Evolutionary conservation across 352 stramenopile genomes (phyloP), one percentile per base, ranked within the genome.

Genomic region (Phytophthora hybrid): DNA sequence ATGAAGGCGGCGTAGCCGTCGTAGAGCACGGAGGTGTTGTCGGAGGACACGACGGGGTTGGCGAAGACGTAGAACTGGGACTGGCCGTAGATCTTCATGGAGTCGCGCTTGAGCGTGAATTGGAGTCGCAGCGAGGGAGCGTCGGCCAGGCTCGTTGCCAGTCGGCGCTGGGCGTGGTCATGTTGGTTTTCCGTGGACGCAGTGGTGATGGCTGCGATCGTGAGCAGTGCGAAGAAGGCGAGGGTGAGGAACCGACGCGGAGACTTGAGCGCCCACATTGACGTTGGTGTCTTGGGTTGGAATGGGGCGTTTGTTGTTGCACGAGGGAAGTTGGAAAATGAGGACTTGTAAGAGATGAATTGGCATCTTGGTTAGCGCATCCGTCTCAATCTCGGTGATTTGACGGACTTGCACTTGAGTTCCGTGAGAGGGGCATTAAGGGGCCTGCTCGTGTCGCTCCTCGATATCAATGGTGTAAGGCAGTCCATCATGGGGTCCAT

Each of bases 61-160:
- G 66, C 76, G 21, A 82, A 71, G 4, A 78, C 62, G 39, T 80
- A 57, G 44, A 78, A 71, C 54, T 76, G 21, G 44, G 71, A 69
- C n/a, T 67, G 41, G 4, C 76, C 76, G 21, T 69, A 63, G n/a
- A 79, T 55, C n/a, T 44, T 37, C 76, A 82, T 80, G 23, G 66
- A 69, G 26, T 14, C 34, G 18, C 76, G 68, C 62, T 80, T 79
- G 57, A 77, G 47, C 1, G 55, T 75, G 55, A 80, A 68, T 5
- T 69, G 70, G 2, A 82, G 59, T 11, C 57, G 61, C 14, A 82
- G 47, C 2, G 67, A 70, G n/a, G 68, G 67, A 14, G 69, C 59
- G 31, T 73, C 66, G 19, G 41, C 66, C 26, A 73, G 54, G 9
- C 31, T 73, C 1, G 66, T 56, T 57, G 32, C 59, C 18, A 66